Evolutionary conservation across 2,329 filamentous ascomycete genomes (phyloP), one percentile per base, ranked within the genome.

Genomic region (Alternaria arbusti): DNA sequence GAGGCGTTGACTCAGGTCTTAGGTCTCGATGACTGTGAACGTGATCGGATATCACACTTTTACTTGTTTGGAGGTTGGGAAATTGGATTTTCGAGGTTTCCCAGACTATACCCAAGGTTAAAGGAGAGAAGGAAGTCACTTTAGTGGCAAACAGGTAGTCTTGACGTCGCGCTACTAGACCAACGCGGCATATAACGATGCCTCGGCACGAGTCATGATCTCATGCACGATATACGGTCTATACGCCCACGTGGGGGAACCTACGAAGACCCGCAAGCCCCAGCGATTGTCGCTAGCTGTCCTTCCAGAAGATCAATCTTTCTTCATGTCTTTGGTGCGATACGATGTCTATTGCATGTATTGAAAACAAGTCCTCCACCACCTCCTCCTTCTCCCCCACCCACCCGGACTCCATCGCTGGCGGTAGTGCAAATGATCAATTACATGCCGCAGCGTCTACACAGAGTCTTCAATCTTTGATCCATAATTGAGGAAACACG

Each of bases 101-200:
- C 8, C 7, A 30, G 23, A 8, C n/a, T 23, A 30, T 12, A 7
- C 17, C 25, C 22, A 17, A 28, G 20, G 44, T 13, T 45, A 55
- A 51, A 45, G 47, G 17, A 63, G 47, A 36, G 9, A 28, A 49
- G 28, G 11, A 25, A 25, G 11, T 17, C 13, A 49, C 17, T n/a
- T 43, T 49, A 58, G 58, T 64, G 60, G 58, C 55, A 40, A 61
- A 58, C 8, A 23, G 32, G 49, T 11, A 63, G 67, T 65, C 51
- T 65, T 67, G 67, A 69, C 67, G 67, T 69, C 57, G 64, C 61
- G 49, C 59, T 47, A 52, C 56, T 30, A 55, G 36, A 36, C 46
- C 20, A 51, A 51, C 25, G 49, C 49, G 52, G 22, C 43, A 22
- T 22, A 30, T 50, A 50, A 52, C 40, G 23, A 44, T 67, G 62